Percentiles rank a stretch among this genome's conserved stretches.
Evolutionary conservation across 495 filamentous ascomycete genomes (phyloP).

Genomic region (Neurospora cerealis): DNA sequence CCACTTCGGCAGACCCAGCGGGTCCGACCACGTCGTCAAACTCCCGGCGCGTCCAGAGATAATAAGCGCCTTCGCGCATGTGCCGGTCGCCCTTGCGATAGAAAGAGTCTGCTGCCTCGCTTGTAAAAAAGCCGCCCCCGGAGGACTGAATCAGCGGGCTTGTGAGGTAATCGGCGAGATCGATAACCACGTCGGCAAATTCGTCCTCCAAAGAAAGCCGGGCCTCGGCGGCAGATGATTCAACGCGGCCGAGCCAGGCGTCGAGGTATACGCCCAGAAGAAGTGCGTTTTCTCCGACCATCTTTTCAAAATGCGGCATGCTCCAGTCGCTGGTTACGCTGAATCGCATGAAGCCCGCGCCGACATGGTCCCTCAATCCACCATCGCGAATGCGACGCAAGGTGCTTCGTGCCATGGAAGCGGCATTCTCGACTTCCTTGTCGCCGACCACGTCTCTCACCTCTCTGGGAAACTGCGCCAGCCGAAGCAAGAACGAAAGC

Average conservation of each 20-base stretch:
- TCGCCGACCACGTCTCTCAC: constrained; percentile 81
- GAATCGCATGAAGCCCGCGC: constrained; percentile 78
- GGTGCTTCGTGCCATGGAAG: constrained; percentile 72
- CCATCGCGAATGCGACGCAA: constrained; percentile 74
- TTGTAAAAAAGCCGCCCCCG: constrained; percentile 73
- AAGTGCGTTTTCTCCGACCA: constrained; percentile 92
- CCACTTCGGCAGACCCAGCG: constrained; percentile 35
- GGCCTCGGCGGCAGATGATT: constrained; percentile 22
- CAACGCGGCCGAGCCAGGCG: constrained; percentile 64
- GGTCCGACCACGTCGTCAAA: constrained; percentile 64
- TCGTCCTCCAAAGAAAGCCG: constrained; percentile 30
- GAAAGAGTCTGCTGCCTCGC: constrained; percentile 88
- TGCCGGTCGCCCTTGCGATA: constrained; percentile 65
- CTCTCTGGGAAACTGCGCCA: constrained; percentile 59
- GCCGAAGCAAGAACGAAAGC: constrained; percentile 68
- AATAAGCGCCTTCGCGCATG: constrained; percentile 89
- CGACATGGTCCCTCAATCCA: constrained; percentile 87
- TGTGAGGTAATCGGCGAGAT: constrained; percentile 75
- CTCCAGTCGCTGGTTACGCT: constrained; percentile 87
- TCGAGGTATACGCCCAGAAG: constrained; percentile 81
- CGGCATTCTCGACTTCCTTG: constrained; percentile 63
- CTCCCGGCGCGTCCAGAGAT: constrained; percentile 88
- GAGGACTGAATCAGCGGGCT: constrained; percentile 53
- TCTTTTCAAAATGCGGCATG: constrained; percentile 95
- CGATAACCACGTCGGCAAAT: constrained; percentile 70